phyloP scores from a whole-genome alignment of 1,284 basidiomycete species.

The Moniliella sp. region DNA sequence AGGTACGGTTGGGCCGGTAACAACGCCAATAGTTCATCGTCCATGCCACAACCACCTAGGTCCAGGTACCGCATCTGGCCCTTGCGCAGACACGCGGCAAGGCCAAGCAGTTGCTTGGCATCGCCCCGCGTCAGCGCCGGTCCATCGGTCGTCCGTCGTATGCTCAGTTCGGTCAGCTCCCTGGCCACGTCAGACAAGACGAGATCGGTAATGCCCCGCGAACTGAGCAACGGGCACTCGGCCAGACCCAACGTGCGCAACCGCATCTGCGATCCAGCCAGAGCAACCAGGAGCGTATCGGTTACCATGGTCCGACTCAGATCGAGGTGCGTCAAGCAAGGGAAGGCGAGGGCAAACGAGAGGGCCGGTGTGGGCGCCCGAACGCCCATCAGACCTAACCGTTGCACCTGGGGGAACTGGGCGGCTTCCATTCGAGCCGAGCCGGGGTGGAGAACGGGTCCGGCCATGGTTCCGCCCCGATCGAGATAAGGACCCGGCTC shows the following conservation, averaged over 20 bases:
- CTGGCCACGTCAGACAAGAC: constrained; percentile 45
- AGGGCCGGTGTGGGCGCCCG: constrained; percentile 55
- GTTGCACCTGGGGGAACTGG: constrained; percentile 54
- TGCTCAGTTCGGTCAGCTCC: constrained; percentile 54
- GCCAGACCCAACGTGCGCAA: constrained; percentile 66
- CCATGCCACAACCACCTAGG: constrained; percentile 59
- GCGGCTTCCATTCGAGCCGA: too few relatives aligned
- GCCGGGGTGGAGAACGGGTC: too few relatives aligned
- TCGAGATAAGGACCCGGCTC: too few relatives aligned
- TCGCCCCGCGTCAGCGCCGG: constrained; percentile 52
- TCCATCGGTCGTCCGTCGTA: constrained; percentile 73
- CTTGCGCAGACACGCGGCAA: constrained; percentile 63
- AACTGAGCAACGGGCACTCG: constrained; percentile 61
- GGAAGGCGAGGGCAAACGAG: constrained; percentile 65
- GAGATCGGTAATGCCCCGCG: constrained; percentile 50
- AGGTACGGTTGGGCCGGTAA: constrained; percentile 52
- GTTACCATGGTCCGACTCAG: constrained; percentile 48
- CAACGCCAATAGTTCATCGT: constrained; percentile 37
- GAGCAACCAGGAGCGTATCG: constrained; percentile 49
- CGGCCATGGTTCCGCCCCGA: too few relatives aligned
- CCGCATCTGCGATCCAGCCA: constrained; percentile 51
- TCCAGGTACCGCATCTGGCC: constrained; percentile 68
- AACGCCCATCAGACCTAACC: constrained; percentile 68
- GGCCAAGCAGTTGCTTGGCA: constrained; percentile 49
- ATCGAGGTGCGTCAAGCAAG: constrained; percentile 56